These are phyloP conservation scores for Malassezia japonica DNA, from an alignment of 1,284 basidiomycete species.

Conservation along the genomic window DNA sequence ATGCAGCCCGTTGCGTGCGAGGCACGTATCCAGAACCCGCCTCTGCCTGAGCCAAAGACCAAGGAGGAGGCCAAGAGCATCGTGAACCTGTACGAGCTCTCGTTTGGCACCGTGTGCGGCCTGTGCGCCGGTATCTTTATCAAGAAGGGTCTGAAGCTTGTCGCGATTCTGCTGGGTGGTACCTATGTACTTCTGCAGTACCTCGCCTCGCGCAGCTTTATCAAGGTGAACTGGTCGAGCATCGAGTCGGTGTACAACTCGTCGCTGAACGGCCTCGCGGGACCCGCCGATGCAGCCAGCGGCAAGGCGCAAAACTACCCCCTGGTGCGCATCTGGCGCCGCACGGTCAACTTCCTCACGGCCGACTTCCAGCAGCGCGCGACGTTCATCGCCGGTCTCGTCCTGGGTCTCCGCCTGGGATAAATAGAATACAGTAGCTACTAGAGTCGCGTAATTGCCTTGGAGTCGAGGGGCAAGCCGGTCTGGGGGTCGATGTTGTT, in stretches of 20 bases:
- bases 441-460: constrained; percentile 32
- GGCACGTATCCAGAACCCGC: constrained; percentile 1
- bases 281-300: constrained; percentile 52
- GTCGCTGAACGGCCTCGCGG: constrained; percentile 60
- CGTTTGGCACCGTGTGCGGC: constrained; percentile 73
- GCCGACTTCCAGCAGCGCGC: constrained; percentile 74
- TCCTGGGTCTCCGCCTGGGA: constrained; percentile 52
- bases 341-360: constrained; percentile 73
- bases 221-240: constrained; percentile 70
- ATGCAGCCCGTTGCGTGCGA: constrained; percentile 10
- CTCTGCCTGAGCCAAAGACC: background rate
- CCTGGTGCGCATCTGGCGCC: constrained; percentile 57
- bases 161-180: constrained; percentile 70
- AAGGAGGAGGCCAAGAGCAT: constrained; percentile 55
- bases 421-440: constrained; percentile 25
- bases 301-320: constrained; percentile 18
- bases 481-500: constrained; percentile 43
- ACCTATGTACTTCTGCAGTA: constrained; percentile 42
- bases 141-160: constrained; percentile 76
- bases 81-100: constrained; percentile 68
- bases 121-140: constrained; percentile 84
- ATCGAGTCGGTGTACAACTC: constrained; percentile 59
- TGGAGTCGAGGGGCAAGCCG: constrained; percentile 38
- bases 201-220: constrained; percentile 49
- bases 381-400: constrained; percentile 53